A percentile compares a stretch with the other conserved stretches of the same genome.
phyloP scores from a whole-genome alignment of 345 rosid species.

The Cardamine chenopodiifolia region DNA sequence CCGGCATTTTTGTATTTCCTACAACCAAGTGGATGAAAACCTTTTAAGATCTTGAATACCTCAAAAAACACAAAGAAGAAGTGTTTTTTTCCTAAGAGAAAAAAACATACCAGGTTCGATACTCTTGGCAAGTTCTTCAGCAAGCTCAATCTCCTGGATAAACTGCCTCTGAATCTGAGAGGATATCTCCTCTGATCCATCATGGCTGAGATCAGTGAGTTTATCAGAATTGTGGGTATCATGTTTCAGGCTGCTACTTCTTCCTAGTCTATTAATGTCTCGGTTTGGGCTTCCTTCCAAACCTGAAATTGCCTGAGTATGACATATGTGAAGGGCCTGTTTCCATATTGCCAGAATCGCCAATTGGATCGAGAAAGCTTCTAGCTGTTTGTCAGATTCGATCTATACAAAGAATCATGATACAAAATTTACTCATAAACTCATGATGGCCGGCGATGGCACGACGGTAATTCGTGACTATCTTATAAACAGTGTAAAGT shows the following conservation, averaged over 20 bases:
- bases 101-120: constrained; percentile 69
- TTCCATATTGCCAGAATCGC: constrained; percentile 95
- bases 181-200: constrained; percentile 56
- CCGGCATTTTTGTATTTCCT: constrained; percentile 86
- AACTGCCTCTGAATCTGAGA: constrained; percentile 74
- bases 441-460: background rate
- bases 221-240: constrained; percentile 51
- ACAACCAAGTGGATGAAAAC: constrained; percentile 37
- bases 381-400: constrained; percentile 55
- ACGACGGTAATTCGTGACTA: background rate
- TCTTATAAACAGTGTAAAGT: constrained; percentile 4
- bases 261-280: constrained; percentile 49
- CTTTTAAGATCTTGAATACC: constrained; percentile 17
- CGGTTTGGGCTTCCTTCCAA: constrained; percentile 78
- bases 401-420: constrained; percentile 50
- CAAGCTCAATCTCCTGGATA: constrained; percentile 74
- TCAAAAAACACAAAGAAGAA: background rate
- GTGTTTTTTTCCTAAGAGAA: background rate
- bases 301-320: constrained; percentile 88
- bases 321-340: constrained; percentile 91
- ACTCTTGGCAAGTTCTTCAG: constrained; percentile 79
- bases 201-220: constrained; percentile 41
- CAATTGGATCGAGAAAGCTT: constrained; percentile 92
- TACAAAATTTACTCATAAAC: constrained; percentile 3
- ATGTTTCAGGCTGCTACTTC: constrained; percentile 56